Evolutionary conservation across 768 basidiomycete species (phyloP).

Genomic region (Lentinula lateritia): DNA sequence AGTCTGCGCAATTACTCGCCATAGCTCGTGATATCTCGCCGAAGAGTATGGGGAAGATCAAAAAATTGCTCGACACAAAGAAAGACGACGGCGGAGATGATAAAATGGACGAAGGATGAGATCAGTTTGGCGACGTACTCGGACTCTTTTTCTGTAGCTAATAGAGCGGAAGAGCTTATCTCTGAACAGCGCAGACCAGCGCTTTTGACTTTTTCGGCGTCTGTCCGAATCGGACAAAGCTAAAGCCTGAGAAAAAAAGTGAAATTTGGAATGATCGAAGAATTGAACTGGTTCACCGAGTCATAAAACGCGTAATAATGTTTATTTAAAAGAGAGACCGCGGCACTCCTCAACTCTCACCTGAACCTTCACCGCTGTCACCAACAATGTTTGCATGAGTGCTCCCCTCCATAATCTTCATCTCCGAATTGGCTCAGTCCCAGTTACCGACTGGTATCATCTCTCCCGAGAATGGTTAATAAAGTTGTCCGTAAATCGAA

Average conservation of each 20-base stretch:
- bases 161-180: neutral
- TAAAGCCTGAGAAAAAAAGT: neutral
- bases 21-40: conserved; percentile 92
- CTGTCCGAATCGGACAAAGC: neutral
- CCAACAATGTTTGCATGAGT: conserved; percentile 10
- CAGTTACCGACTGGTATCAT: conserved; percentile 19
- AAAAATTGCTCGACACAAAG: conserved; percentile 67
- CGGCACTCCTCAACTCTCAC: neutral
- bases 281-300: conserved; percentile 5
- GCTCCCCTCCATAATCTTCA: conserved; percentile 9
- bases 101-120: conserved; percentile 74
- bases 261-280: conserved; percentile 1
- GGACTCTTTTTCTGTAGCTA: neutral
- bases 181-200: neutral
- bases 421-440: neutral
- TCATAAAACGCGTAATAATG: neutral
- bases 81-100: conserved; percentile 58
- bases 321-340: neutral
- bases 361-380: conserved; percentile 2
- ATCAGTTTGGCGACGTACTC: neutral
- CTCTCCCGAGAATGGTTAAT: conserved; percentile 68
- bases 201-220: neutral
- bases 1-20: conserved; percentile 82
- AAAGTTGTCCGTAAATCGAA: conserved; percentile 75
- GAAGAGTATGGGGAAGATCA: conserved; percentile 80